Evolutionary conservation across 1,284 basidiomycete species (phyloP).

Genomic region (Cystobasidium pallidum): DNA sequence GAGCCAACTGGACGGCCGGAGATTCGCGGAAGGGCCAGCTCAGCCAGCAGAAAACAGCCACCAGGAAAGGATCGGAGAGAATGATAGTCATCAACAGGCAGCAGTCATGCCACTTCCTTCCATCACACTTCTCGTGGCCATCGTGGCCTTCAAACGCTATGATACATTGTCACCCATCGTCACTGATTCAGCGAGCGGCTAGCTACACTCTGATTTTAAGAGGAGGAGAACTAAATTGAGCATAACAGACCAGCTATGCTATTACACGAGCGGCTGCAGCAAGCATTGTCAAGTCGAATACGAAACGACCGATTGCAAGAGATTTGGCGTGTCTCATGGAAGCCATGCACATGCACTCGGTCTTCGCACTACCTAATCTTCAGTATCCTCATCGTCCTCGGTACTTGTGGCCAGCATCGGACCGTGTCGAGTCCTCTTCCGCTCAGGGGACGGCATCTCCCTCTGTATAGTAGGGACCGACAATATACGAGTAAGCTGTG

Average conservation of each 20-base stretch:
- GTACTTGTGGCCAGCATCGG: background rate
- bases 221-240: too few species aligned
- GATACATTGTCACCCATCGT: background rate
- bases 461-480: constrained; percentile 20
- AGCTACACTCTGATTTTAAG: background rate
- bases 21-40: background rate
- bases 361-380: background rate
- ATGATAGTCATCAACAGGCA: background rate
- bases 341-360: too few species aligned
- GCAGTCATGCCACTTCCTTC: too few species aligned
- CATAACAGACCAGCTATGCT: too few species aligned
- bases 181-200: background rate
- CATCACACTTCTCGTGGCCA: too few species aligned
- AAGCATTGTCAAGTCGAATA: too few species aligned
- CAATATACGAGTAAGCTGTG: background rate
- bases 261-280: too few species aligned
- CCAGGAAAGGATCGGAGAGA: constrained; percentile 6
- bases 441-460: constrained; percentile 25
- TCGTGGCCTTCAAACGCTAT: too few species aligned
- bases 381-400: background rate
- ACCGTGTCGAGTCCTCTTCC: constrained; percentile 4
- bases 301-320: too few species aligned
- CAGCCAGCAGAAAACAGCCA: background rate
- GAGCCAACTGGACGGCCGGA: constrained; percentile 14
- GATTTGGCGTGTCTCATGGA: background rate